Evolutionary conservation across 768 basidiomycete species (phyloP).

Genomic region (Chiua virens): DNA sequence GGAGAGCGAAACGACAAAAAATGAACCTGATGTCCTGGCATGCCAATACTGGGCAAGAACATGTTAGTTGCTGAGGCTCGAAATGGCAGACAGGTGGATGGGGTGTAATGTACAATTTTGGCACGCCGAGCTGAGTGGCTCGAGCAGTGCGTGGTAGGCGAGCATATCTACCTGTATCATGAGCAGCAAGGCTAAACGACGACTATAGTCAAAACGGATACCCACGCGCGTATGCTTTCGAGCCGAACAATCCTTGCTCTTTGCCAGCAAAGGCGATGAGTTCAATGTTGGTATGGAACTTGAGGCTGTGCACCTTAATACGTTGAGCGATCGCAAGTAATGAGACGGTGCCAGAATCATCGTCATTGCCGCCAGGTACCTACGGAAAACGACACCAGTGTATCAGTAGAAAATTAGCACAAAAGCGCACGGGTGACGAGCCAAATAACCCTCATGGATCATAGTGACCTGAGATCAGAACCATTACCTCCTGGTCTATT

Average conservation of each 20-base stretch:
- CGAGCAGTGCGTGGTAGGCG: too few relatives aligned
- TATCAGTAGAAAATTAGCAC: neutral
- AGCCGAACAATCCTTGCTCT: constrained; percentile 86
- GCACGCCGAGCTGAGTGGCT: too few relatives aligned
- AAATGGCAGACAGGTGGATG: neutral
- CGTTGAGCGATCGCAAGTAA: constrained; percentile 78
- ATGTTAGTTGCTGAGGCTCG: neutral
- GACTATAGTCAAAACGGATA: constrained; percentile 4
- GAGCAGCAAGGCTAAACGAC: too few relatives aligned
- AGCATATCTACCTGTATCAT: too few relatives aligned
- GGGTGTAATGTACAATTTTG: constrained; percentile 45
- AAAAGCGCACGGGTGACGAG: constrained; percentile 44
- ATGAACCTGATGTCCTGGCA: constrained; percentile 38
- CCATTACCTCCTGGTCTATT: constrained; percentile 47
- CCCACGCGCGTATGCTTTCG: constrained; percentile 76
- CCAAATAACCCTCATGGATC: constrained; percentile 94
- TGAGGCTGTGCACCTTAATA: constrained; percentile 63
- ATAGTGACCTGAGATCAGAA: constrained; percentile 85
- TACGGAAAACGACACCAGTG: neutral
- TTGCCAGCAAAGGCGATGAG: constrained; percentile 87
- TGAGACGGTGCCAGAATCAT: too few relatives aligned
- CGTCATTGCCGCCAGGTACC: too few relatives aligned
- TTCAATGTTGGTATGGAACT: constrained; percentile 75
- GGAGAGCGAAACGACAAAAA: too few relatives aligned
- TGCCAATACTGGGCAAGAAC: constrained; percentile 59